These are phyloP conservation scores for Saccharomycopsis vini DNA, from an alignment of 805 yeast genomes.

Conservation along the genomic window DNA sequence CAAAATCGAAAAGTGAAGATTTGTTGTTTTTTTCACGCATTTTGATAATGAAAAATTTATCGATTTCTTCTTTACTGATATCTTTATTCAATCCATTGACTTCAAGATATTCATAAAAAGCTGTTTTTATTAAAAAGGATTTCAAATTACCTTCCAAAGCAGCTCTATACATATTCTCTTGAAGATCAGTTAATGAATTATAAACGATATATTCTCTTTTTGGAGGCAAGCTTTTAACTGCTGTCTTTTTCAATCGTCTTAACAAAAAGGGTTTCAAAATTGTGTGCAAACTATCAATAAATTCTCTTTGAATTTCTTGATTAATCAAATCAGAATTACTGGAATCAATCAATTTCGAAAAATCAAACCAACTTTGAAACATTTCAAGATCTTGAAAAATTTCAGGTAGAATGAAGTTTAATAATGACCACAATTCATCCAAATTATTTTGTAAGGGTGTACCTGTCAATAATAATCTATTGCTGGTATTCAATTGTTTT, in stretches of 20 bases:
- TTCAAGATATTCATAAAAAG: slow-evolving; percentile 43
- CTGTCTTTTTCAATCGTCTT: slow-evolving; percentile 71
- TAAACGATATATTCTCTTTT: slow-evolving; percentile 84
- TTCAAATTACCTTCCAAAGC: slow-evolving; percentile 40
- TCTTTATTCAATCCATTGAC: slow-evolving; percentile 4
- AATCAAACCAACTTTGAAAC: slow-evolving; percentile 93
- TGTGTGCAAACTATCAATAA: slow-evolving; percentile 73
- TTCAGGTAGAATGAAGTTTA: slow-evolving; percentile 88
- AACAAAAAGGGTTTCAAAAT: slow-evolving; percentile 82
- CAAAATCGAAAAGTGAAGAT: no score
- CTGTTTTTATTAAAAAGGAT: slow-evolving; percentile 35
- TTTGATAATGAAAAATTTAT: slow-evolving; percentile 9
- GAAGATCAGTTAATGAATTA: slow-evolving; percentile 55
- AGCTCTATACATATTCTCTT: slow-evolving; percentile 50
- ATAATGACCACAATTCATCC: slow-evolving; percentile 83
- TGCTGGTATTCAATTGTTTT: slow-evolving; percentile 55
- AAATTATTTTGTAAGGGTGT: slow-evolving; percentile 92
- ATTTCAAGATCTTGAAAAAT: slow-evolving; percentile 83
- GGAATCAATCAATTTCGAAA: slow-evolving; percentile 25
- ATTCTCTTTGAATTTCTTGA: slow-evolving; percentile 44
- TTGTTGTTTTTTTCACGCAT: no score
- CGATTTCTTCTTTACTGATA: background rate
- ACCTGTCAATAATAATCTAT: slow-evolving; percentile 82
- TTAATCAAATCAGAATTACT: slow-evolving; percentile 26
- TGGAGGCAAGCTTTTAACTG: slow-evolving; percentile 61